Evolutionary conservation across 2,329 filamentous ascomycete genomes (phyloP).

Genomic region (Geosmithia morbida): DNA sequence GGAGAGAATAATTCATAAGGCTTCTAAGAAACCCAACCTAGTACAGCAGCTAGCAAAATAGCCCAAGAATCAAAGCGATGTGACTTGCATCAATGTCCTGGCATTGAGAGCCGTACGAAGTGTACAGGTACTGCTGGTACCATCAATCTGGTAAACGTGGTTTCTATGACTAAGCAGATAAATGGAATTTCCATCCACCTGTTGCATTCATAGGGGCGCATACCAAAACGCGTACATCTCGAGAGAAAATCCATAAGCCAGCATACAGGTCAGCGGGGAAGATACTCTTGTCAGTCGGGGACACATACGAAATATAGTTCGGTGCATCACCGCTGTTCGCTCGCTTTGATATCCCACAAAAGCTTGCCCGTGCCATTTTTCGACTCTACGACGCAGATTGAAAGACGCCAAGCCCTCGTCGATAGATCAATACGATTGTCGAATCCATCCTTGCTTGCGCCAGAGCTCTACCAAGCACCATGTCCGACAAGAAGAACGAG

Average conservation of each 20-base stretch:
- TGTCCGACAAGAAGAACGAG: slow-evolving; percentile 85
- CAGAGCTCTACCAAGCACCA: slow-evolving; percentile 19
- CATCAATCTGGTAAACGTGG: not conserved
- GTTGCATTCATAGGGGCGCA: not conserved
- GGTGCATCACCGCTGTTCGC: not conserved
- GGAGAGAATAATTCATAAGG: too few relatives aligned
- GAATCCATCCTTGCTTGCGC: not conserved
- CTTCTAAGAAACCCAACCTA: too few relatives aligned
- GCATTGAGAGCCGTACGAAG: too few relatives aligned
- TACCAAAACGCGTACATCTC: not conserved
- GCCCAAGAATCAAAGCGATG: too few relatives aligned
- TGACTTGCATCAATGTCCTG: too few relatives aligned
- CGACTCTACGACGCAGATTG: not conserved
- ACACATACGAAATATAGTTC: not conserved
- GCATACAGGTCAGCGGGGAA: not conserved
- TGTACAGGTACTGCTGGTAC: not conserved
- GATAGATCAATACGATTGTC: not conserved
- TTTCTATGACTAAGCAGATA: not conserved
- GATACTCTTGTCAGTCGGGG: not conserved
- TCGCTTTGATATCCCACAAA: not conserved
- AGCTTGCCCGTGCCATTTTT: not conserved
- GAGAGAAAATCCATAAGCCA: not conserved
- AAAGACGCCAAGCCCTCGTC: not conserved
- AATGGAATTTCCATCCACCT: not conserved
- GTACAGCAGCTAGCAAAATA: too few relatives aligned